Evolutionary conservation across 2,329 filamentous ascomycete species (phyloP), one percentile per base, ranked within the genome.

Genomic region (Neonectria hederae): DNA sequence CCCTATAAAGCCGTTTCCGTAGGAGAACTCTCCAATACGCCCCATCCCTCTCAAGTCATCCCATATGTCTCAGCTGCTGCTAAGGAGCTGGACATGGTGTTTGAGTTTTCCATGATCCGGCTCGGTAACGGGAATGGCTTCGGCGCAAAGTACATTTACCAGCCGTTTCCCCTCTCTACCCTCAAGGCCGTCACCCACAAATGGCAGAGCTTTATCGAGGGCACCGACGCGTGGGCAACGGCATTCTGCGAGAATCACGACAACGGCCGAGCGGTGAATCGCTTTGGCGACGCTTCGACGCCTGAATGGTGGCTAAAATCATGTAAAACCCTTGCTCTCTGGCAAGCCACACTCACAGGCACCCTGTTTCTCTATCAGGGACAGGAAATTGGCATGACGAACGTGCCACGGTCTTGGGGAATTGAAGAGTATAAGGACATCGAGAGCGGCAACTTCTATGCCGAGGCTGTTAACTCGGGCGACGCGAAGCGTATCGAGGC

Each of bases 211-310:
- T 81, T 86, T 45, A 81, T 84, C 38, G 76, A 81, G 54, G 82
- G 80, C 10, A 84, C 79, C 2, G 83, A 86, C 52, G 83, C 82
- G 0, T 89, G 87, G 87, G 84, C 85, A 0, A 89, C 87, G 0
- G 84, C 84, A 0, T 91, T 89, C 68, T 82, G 84, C 54, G 88
- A 90, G 69, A 90, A 90, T 66, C 88, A 90, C 72, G 89, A 90
- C 69, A 86, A 89, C 40, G 85, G 84, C 0, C 81, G 89, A 0
- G 83, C 83, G 0, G 79, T 90, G 0, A 86, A 84, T 14, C 81
- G 88, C 0, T 90, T 86, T 63, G 83, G 82, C 0, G 77, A 82
- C 11, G 80, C 78, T 0, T 80, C 82, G 0, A 80, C 80, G 4
- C 79, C 83, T 0, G 79, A 79, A 7, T 72, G 79, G 40, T 83